Evolutionary conservation across 139 green algal species (phyloP).

Genomic region (Tetraselmis striata): DNA sequence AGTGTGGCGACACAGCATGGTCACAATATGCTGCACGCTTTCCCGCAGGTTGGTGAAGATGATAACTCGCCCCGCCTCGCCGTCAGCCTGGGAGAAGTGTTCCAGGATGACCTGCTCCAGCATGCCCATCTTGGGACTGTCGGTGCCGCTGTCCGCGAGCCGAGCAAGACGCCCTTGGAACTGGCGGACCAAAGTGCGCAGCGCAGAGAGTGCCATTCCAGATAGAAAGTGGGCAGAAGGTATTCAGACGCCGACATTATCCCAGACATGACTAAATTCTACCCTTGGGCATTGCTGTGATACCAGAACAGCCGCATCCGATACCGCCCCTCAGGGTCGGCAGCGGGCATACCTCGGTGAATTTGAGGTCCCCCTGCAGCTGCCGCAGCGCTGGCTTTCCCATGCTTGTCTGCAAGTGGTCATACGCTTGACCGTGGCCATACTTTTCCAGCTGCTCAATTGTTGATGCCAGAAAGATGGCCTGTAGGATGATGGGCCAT

Average conservation of each 20-base stretch:
- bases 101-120: slow-evolving; percentile 46
- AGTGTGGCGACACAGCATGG: slow-evolving; percentile 43
- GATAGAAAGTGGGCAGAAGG: no score
- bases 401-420: neutral
- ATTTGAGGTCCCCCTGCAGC: neutral
- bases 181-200: slow-evolving; percentile 14
- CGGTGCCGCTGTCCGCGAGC: slow-evolving; percentile 12
- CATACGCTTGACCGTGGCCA: neutral
- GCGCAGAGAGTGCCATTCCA: no score
- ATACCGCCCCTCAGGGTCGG: neutral
- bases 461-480: neutral
- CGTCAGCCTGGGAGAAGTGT: slow-evolving; percentile 39
- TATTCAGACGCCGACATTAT: no score
- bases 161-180: slow-evolving; percentile 18
- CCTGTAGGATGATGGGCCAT: no score
- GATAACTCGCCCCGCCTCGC: slow-evolving; percentile 43
- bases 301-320: no score
- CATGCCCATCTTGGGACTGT: slow-evolving; percentile 56
- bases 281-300: no score
- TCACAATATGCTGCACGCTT: slow-evolving; percentile 63
- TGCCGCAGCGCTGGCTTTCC: neutral
- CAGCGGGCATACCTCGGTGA: neutral
- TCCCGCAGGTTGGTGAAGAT: slow-evolving; percentile 75
- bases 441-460: neutral
- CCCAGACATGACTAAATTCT: no score